These are phyloP conservation scores for Mangifera indica DNA, from an alignment of 345 rosid genomes.

Conservation along the genomic window DNA sequence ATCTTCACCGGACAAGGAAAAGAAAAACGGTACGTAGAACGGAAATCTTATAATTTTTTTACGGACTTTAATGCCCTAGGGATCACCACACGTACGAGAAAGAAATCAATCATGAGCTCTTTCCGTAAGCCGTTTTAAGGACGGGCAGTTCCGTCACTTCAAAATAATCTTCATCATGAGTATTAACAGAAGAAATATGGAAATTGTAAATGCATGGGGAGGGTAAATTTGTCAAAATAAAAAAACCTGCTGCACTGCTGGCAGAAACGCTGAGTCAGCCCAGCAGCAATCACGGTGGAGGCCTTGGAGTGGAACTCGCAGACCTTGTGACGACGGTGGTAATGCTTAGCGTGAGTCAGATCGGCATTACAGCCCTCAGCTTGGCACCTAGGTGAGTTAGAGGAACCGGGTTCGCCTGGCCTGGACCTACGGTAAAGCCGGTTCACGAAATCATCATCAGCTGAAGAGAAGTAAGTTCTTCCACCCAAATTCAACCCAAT, in stretches of 20 bases:
- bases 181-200: background rate
- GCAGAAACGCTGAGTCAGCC: conserved; percentile 96
- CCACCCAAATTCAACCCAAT: conserved; percentile 91
- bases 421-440: conserved; percentile 80
- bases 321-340: conserved; percentile 95
- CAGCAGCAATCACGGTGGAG: conserved; percentile 78
- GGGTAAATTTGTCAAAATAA: conserved; percentile 32
- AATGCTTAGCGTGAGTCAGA: conserved; percentile 89
- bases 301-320: conserved; percentile 98
- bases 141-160: conserved; percentile 41
- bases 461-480: conserved; percentile 85
- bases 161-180: background rate
- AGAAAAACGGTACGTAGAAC: conserved; percentile 19
- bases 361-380: conserved; percentile 98
- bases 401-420: conserved; percentile 51
- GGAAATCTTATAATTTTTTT: conserved; percentile 6
- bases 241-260: conserved; percentile 98
- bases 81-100: conserved; percentile 37
- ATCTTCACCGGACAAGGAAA: background rate
- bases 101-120: conserved; percentile 39
- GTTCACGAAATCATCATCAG: conserved; percentile 87
- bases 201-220: conserved; percentile 20
- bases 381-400: conserved; percentile 74
- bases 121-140: background rate
- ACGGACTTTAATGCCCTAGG: conserved; percentile 62